Percentiles rank a stretch among this genome's conserved stretches.
These are phyloP conservation scores for Myxozyma udenii DNA, from an alignment of 805 yeast species.

Conservation along the genomic window DNA sequence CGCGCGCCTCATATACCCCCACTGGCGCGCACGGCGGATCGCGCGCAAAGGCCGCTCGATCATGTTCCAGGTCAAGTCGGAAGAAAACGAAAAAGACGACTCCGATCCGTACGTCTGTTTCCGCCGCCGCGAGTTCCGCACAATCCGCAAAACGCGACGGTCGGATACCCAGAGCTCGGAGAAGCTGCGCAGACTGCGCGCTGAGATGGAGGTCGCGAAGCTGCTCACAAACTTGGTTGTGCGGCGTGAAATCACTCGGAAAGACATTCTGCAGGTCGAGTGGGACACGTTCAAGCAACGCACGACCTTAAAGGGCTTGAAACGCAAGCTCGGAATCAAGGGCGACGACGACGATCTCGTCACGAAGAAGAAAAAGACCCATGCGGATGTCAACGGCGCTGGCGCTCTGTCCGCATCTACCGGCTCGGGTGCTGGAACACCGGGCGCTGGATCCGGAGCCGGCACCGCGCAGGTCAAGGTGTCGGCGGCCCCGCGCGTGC, in stretches of 20 bases:
- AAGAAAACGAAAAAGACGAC: constrained; percentile 86
- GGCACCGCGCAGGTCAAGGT: constrained; percentile 19
- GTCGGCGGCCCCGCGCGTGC: constrained; percentile 70
- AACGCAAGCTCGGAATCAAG: constrained; percentile 68
- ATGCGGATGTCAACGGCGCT: background rate
- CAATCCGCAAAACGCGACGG: constrained; percentile 91
- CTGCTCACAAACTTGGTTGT: constrained; percentile 66
- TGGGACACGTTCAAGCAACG: constrained; percentile 68
- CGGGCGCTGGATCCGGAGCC: constrained; percentile 14
- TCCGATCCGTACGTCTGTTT: constrained; percentile 93
- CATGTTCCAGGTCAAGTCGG: constrained; percentile 74
- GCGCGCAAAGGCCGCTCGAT: constrained; percentile 66
- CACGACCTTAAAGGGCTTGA: constrained; percentile 65
- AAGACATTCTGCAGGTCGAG: constrained; percentile 62
- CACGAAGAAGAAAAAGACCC: constrained; percentile 64
- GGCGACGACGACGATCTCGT: constrained; percentile 84
- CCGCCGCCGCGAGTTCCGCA: constrained; percentile 91
- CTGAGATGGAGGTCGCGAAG: constrained; percentile 73
- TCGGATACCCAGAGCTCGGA: constrained; percentile 90
- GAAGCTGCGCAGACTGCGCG: constrained; percentile 66
- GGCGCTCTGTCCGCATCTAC: background rate
- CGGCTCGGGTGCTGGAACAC: constrained; percentile 16
- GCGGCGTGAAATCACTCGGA: constrained; percentile 65
- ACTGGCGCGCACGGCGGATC: constrained; percentile 77
- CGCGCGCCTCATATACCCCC: constrained; percentile 69